These are phyloP conservation scores for Poa annua DNA, from an alignment of 176 grass and related monocot species.

Conservation along the genomic window DNA sequence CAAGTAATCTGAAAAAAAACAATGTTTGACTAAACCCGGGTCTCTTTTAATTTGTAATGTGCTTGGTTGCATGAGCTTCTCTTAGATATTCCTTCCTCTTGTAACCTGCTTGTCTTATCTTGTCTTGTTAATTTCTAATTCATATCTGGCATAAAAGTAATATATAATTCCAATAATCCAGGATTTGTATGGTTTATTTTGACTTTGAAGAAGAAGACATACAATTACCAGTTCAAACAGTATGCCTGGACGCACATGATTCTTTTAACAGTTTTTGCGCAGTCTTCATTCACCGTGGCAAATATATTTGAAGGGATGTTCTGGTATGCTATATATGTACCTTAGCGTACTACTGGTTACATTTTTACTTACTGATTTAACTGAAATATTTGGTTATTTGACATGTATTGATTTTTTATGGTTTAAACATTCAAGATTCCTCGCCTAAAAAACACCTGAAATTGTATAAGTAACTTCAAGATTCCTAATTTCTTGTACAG, in stretches of 20 bases:
- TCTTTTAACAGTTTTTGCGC: constrained; percentile 86
- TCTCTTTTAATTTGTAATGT: constrained; percentile 12
- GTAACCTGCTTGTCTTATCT: neutral
- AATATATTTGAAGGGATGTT: constrained; percentile 99
- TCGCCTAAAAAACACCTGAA: neutral
- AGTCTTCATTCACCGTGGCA: constrained; percentile 97
- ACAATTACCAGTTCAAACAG: constrained; percentile 99
- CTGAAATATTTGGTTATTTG: neutral
- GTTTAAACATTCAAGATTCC: neutral
- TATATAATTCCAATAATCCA: constrained; percentile 43
- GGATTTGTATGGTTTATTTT: constrained; percentile 99
- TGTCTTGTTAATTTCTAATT: constrained; percentile 28
- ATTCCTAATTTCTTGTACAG: constrained; percentile 2
- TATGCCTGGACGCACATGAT: constrained; percentile 99
- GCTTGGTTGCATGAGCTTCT: constrained; percentile 25
- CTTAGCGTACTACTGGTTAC: neutral
- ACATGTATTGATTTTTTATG: constrained; percentile 22
- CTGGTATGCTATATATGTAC: constrained; percentile 61
- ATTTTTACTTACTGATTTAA: neutral
- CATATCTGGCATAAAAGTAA: constrained; percentile 10
- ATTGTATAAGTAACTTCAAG: neutral
- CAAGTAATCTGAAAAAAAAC: neutral
- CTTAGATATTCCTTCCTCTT: neutral
- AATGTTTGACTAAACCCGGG: neutral
- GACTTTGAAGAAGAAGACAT: constrained; percentile 97